phyloP scores from a whole-genome alignment of 257 asterid genomes.

The Rubia yunnanensis region DNA sequence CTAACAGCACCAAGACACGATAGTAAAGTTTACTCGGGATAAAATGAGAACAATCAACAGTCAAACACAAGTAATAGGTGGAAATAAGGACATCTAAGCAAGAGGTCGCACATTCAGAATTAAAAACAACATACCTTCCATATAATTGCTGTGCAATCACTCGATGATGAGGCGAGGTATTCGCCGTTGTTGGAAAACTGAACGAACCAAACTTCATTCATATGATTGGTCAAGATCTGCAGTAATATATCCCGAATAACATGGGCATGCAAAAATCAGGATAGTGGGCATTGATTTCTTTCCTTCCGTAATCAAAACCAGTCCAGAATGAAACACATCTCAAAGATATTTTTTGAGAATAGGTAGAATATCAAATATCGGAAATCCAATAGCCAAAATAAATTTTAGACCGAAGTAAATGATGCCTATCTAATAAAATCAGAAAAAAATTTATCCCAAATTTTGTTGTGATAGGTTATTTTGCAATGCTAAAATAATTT shows the following conservation, averaged over 20 bases:
- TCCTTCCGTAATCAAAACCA: constrained; percentile 1
- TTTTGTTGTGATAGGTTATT: not conserved
- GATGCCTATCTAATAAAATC: constrained; percentile 6
- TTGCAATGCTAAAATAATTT: not conserved
- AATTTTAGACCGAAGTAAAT: not conserved
- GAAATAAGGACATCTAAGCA: not conserved
- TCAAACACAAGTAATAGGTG: not conserved
- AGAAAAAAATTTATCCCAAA: not conserved
- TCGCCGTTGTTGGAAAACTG: constrained; percentile 81
- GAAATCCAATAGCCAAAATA: not conserved
- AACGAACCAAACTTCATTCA: constrained; percentile 88
- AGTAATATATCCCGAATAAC: constrained; percentile 12
- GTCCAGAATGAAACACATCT: not conserved
- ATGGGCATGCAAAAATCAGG: constrained; percentile 22
- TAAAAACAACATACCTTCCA: constrained; percentile 57
- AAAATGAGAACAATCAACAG: not conserved
- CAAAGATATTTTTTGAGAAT: not conserved
- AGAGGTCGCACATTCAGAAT: not conserved
- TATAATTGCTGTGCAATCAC: constrained; percentile 77
- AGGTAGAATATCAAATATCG: not conserved
- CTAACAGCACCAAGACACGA: not conserved
- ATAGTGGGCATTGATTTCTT: constrained; percentile 5
- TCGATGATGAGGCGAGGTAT: constrained; percentile 76
- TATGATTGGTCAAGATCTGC: constrained; percentile 70
- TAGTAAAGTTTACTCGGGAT: not conserved